phyloP scores from a whole-genome alignment of 1,284 basidiomycete species.

The Marasmius tenuissimus region DNA sequence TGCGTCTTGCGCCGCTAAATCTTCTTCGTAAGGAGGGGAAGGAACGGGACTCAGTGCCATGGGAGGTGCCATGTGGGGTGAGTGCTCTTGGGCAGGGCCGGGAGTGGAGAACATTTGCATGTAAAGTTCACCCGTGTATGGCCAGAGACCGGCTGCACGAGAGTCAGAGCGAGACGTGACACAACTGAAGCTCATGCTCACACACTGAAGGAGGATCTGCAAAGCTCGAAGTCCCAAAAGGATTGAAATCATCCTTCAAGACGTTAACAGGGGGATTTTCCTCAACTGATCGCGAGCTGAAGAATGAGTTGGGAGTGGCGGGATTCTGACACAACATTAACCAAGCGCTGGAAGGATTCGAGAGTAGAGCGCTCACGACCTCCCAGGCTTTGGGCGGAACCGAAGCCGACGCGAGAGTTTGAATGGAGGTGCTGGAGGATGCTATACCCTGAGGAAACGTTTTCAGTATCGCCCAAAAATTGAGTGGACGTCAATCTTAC shows the following conservation, averaged over 20 bases:
- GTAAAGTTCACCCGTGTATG: constrained; percentile 86
- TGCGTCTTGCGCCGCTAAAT: constrained; percentile 57
- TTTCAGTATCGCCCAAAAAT: constrained; percentile 13
- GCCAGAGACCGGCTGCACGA: constrained; percentile 72
- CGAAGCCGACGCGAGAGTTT: constrained; percentile 41
- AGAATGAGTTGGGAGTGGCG: constrained; percentile 79
- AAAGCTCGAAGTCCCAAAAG: constrained; percentile 86
- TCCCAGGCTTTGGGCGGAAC: constrained; percentile 67
- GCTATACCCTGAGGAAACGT: constrained; percentile 44
- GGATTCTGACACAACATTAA: constrained; percentile 23
- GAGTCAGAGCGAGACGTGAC: constrained; percentile 1
- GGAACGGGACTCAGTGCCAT: constrained; percentile 64
- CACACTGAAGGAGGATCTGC: constrained; percentile 71
- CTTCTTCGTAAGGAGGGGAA: constrained; percentile 75
- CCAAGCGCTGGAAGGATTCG: neutral
- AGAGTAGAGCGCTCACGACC: constrained; percentile 30
- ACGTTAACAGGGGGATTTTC: constrained; percentile 72
- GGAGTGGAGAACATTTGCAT: constrained; percentile 71
- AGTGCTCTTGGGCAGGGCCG: constrained; percentile 56
- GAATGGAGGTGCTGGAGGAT: constrained; percentile 34
- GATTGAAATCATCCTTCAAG: constrained; percentile 95
- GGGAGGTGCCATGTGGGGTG: constrained; percentile 66
- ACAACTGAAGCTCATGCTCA: constrained; percentile 40
- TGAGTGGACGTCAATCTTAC: constrained; percentile 27
- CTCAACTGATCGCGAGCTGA: constrained; percentile 77